Conservation (phyloP, 148 eudicot genomes). For the Cornus controversa region DNA sequence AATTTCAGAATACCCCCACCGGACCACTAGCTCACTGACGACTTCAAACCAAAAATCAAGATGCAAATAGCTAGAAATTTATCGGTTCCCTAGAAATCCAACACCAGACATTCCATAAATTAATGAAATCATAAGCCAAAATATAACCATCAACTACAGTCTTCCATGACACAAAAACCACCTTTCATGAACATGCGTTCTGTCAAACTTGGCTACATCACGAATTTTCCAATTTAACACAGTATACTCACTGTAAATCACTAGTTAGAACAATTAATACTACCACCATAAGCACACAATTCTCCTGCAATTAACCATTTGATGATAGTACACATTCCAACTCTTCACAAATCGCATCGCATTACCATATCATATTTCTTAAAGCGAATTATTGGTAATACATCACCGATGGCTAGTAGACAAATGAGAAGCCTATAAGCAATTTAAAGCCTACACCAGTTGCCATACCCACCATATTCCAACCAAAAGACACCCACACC, state of each 20-base stretch:
- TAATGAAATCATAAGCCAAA: neutral
- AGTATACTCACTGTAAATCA: constrained; percentile 2
- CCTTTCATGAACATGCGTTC: no score
- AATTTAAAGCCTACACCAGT: constrained; percentile 4
- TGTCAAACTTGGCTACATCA: constrained; percentile 2
- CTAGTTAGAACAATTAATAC: neutral
- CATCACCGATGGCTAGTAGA: constrained; percentile 4
- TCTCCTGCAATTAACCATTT: neutral
- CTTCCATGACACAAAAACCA: neutral
- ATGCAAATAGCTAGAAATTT: no score
- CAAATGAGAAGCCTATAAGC: constrained; percentile 1
- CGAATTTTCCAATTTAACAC: neutral
- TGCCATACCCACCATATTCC: constrained; percentile 9
- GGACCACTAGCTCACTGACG: neutral
- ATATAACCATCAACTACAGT: neutral
- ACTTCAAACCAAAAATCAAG: no score
- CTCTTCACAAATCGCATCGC: neutral
- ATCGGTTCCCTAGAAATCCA: neutral
- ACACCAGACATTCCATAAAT: neutral
- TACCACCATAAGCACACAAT: neutral
- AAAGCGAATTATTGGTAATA: constrained; percentile 2
- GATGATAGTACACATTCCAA: neutral
- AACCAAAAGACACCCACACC: constrained; percentile 16
- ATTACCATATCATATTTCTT: constrained; percentile 5
- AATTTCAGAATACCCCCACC: neutral